These are phyloP conservation scores for Phytophthora tentaculata DNA, from an alignment of 352 stramenopile species.

Conservation along the genomic window DNA sequence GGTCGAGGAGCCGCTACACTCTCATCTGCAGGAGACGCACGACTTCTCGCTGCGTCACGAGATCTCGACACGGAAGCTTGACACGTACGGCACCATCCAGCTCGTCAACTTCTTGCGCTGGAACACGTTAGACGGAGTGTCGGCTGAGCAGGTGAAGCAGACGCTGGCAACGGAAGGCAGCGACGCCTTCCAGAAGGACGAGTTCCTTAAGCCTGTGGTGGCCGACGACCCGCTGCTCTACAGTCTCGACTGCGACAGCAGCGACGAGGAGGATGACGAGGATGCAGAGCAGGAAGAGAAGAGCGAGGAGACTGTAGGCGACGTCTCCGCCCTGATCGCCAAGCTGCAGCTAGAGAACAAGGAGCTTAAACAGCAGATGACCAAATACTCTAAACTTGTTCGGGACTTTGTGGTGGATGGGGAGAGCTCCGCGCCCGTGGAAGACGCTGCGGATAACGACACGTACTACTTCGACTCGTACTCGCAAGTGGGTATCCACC, in stretches of 20 bases:
- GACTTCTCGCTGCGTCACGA: constrained; percentile 67
- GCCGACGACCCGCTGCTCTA: constrained; percentile 84
- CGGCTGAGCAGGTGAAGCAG: constrained; percentile 49
- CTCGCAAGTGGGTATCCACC: constrained; percentile 98
- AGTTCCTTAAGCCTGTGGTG: constrained; percentile 80
- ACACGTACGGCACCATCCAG: constrained; percentile 84
- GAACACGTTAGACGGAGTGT: constrained; percentile 47
- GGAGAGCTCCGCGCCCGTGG: constrained; percentile 36
- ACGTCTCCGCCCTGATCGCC: constrained; percentile 38
- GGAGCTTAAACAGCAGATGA: constrained; percentile 74
- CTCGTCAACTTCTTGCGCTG: constrained; percentile 79
- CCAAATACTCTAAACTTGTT: constrained; percentile 76
- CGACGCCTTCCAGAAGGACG: constrained; percentile 64
- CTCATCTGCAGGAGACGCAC: constrained; percentile 60
- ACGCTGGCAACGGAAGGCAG: constrained; percentile 52
- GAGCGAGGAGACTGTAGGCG: constrained; percentile 29
- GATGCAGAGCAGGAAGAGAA: constrained; percentile 43
- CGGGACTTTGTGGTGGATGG: constrained; percentile 76
- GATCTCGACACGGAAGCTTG: constrained; percentile 58
- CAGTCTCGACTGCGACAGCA: constrained; percentile 73
- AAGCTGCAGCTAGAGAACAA: constrained; percentile 70
- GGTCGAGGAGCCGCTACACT: constrained; percentile 58
- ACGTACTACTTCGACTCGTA: constrained; percentile 99
- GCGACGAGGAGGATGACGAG: constrained; percentile 52
- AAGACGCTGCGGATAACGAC: constrained; percentile 70